Evolutionary conservation across 345 rosid species (phyloP).

Genomic region (Linum usitatissimum): DNA sequence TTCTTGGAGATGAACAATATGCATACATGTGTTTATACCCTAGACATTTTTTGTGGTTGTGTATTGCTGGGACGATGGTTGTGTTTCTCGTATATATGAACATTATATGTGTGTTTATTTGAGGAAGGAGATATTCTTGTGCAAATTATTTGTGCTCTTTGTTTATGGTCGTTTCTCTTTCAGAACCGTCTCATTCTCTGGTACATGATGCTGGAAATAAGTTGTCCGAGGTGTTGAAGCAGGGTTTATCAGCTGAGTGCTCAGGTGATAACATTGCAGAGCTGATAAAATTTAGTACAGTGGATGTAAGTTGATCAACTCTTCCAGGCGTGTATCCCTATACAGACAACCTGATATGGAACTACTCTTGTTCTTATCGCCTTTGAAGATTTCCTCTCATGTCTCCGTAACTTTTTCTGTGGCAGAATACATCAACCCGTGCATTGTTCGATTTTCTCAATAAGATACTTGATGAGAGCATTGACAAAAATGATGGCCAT

Average conservation of each 20-base stretch:
- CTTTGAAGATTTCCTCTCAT: constrained; percentile 12
- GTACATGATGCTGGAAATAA: neutral
- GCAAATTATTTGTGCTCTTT: neutral
- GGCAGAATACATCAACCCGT: constrained; percentile 65
- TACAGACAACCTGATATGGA: neutral
- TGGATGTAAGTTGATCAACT: constrained; percentile 47
- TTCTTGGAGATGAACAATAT: neutral
- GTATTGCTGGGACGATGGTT: neutral
- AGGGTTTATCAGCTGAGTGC: constrained; percentile 11
- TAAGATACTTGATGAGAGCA: constrained; percentile 57
- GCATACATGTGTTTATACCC: no score
- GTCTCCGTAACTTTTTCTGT: constrained; percentile 10
- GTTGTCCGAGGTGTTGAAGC: neutral
- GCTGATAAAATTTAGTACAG: constrained; percentile 44
- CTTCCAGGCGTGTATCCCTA: neutral
- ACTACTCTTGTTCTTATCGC: neutral
- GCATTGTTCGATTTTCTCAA: constrained; percentile 52
- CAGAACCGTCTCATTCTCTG: neutral
- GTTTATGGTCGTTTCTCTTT: neutral
- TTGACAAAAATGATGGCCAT: constrained; percentile 57
- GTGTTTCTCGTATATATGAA: neutral
- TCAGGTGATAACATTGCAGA: constrained; percentile 50
- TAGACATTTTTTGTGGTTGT: neutral
- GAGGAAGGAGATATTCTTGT: neutral
- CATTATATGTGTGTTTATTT: neutral